Conservation (phyloP, 768 basidiomycete species). For the Austroboletus eburneus region DNA sequence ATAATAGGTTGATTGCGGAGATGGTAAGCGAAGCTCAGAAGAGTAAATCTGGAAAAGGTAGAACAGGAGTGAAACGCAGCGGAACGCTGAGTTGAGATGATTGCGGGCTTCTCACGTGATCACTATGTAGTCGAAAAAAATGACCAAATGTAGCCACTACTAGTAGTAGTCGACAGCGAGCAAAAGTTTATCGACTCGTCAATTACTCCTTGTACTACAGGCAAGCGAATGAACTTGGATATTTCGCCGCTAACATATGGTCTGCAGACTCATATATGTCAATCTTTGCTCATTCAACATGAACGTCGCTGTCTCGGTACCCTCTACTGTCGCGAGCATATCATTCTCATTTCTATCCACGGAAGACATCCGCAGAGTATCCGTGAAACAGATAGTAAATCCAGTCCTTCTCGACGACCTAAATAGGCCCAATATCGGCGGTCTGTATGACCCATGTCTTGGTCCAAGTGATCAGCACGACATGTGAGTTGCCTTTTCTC, state of each 20-base stretch:
- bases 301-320: conserved; percentile 89
- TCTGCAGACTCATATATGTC: not conserved
- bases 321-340: conserved; percentile 78
- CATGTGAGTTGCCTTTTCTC: conserved; percentile 59
- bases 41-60: conserved; percentile 62
- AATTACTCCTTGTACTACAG: not conserved
- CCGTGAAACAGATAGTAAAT: conserved; percentile 97
- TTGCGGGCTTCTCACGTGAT: conserved; percentile 13
- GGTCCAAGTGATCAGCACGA: conserved; percentile 88
- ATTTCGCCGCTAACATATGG: not conserved
- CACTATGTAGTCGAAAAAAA: not conserved
- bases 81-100: conserved; percentile 38
- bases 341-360: conserved; percentile 92
- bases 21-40: conserved; percentile 91
- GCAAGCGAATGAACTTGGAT: not conserved
- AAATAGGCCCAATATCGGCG: conserved; percentile 86
- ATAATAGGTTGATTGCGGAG: conserved; percentile 88
- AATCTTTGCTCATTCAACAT: conserved; percentile 36
- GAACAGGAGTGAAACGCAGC: conserved; percentile 43
- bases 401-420: conserved; percentile 90
- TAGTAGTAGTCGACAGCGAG: too few species aligned
- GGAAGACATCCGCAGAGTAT: conserved; percentile 86
- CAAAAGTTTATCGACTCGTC: conserved; percentile 12
- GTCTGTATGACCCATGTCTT: conserved; percentile 92
- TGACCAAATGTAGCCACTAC: conserved; percentile 10